phyloP scores from a whole-genome alignment of 306 rosid species.

The Parietaria judaica region DNA sequence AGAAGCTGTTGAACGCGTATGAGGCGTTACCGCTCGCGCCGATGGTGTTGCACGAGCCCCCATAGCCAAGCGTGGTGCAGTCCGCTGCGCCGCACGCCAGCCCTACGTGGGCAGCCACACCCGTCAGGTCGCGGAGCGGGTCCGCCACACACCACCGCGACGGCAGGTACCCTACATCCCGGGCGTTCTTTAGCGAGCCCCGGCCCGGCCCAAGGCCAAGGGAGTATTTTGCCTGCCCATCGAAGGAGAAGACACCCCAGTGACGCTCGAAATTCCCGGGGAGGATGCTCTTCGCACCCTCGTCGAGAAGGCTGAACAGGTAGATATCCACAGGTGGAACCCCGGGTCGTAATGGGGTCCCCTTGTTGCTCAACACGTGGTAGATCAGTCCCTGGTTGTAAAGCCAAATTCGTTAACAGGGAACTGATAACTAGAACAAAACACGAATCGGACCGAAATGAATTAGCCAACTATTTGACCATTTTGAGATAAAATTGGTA shows the following conservation, averaged over 20 bases:
- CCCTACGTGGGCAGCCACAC: slow-evolving; percentile 57
- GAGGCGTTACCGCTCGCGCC: slow-evolving; percentile 86
- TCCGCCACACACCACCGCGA: slow-evolving; percentile 92
- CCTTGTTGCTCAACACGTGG: slow-evolving; percentile 57
- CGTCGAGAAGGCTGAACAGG: slow-evolving; percentile 70
- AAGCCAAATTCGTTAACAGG: background rate
- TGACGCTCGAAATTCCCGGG: slow-evolving; percentile 96
- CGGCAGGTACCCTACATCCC: slow-evolving; percentile 71
- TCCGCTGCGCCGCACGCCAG: slow-evolving; percentile 84
- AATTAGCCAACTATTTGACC: too few species aligned
- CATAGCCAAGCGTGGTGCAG: slow-evolving; percentile 83
- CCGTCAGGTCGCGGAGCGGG: slow-evolving; percentile 49
- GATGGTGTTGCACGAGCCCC: slow-evolving; percentile 85
- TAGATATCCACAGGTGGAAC: slow-evolving; percentile 70
- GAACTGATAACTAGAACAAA: too few species aligned
- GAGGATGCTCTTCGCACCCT: slow-evolving; percentile 78
- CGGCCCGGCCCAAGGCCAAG: slow-evolving; percentile 73
- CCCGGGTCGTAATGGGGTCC: slow-evolving; percentile 77
- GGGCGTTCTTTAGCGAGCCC: slow-evolving; percentile 58
- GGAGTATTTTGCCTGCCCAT: slow-evolving; percentile 82
- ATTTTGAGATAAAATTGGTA: too few species aligned
- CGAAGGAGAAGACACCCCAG: slow-evolving; percentile 92
- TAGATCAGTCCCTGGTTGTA: slow-evolving; percentile 51
- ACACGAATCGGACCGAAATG: too few species aligned
- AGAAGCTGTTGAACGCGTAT: slow-evolving; percentile 90